Evolutionary conservation across 306 rosid species (phyloP), one percentile per base, ranked within the genome.

Genomic region (Ochetophila trinervis): DNA sequence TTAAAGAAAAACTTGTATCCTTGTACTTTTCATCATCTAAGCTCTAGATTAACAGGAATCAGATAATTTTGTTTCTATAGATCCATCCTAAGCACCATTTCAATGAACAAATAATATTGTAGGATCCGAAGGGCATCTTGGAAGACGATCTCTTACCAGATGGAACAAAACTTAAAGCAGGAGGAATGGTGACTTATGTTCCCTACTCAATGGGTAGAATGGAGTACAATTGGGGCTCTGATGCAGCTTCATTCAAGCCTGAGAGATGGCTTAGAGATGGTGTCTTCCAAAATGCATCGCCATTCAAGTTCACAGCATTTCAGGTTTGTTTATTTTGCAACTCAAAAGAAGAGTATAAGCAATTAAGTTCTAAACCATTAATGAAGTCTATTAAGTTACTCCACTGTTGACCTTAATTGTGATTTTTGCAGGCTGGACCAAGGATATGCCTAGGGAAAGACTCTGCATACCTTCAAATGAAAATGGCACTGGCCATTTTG

Each of bases 141-240:
- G 80, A 88, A 66, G 96, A 93, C 20, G 99, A 93, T 78, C 79
- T 87, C 11, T 84, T 90, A 51, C 99, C 97, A 4, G 99, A 93
- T 78, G 99, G 96, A 70, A 90, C 99, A 5, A 83, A 77, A 74
- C 74, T 90, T 55, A 93, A 76, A 82, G 98, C 95, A 61, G 99
- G 99, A 40, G 99, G 99, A 16, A 84, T 93, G 97, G 96, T 93
- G 66, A 93, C 97, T 49, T 93, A 90, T 37, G 96, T 90, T 55
- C 99, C 99, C 37, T 93, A 93, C 75, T 93, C 99, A 3, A 90
- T 90, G 99, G 99, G 96, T 13, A 93, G 94, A 57, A 90, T 93
- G 97, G 91, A 84, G 57, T 87, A 87, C 79, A 87, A 93, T 18
- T 93, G 97, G 98, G 97, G 98, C 6, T 66, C 84, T 56, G 88